Evolutionary conservation across 192 early-diverging fungal species (phyloP).

Genomic region (Coemansia asiatica): DNA sequence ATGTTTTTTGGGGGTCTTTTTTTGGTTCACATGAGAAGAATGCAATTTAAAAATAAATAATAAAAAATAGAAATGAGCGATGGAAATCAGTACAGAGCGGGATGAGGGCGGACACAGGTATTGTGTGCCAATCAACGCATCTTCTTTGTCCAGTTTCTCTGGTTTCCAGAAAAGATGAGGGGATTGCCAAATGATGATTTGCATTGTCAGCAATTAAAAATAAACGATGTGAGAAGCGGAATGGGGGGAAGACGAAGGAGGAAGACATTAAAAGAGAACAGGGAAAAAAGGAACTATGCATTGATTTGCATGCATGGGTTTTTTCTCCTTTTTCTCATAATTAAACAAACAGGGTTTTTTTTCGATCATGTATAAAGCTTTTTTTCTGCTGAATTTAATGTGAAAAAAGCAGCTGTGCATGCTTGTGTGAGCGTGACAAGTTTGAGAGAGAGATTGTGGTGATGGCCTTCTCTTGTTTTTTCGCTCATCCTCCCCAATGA

Average conservation of each 20-base stretch:
- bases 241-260: neutral
- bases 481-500: neutral
- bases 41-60: too few relatives aligned
- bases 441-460: neutral
- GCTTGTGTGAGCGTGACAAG: neutral
- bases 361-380: neutral
- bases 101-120: neutral
- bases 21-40: too few relatives aligned
- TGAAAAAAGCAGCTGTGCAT: neutral
- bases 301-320: neutral
- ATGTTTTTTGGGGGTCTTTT: too few relatives aligned
- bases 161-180: slow-evolving; percentile 9
- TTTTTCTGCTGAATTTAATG: slow-evolving; percentile 1
- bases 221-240: neutral
- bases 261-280: neutral
- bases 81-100: neutral
- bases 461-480: neutral
- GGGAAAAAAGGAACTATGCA: neutral
- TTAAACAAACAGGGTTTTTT: slow-evolving; percentile 8
- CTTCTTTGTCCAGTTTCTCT: neutral
- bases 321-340: neutral
- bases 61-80: neutral
- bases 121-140: neutral
- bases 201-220: neutral
- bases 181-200: neutral